Evolutionary conservation across 805 yeast species (phyloP), one percentile per base, ranked within the genome.

Genomic region (Metschnikowia kofuensis): DNA sequence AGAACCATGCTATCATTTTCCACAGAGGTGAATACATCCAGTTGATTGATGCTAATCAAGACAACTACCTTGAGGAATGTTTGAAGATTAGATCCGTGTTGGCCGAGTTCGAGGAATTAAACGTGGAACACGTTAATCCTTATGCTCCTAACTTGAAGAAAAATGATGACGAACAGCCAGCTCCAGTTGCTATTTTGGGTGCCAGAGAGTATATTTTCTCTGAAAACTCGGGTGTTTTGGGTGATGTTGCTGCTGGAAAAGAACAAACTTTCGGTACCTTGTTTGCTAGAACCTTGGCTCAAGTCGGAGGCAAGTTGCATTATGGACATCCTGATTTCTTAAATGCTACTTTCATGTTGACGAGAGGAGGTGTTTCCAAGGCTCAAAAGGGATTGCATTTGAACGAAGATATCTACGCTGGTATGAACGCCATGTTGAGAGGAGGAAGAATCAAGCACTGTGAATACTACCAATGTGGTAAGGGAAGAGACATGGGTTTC

Each of bases 281-380:
- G 49, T 87, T 86, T 67, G 89, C 94, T 0, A 79, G 95, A 64
- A 86, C 94, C 1, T 72, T 87, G 64, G 91, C 92, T 2, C 84
- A 83, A 61, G 79, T 87, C 56, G 94, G 92, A 28, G 92, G 91
- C 30, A 87, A 87, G 62, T 74, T 87, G 44, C 95, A 87, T 63
- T 87, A 87, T 69, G 95, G 95, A 7, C 95, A 87, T 64, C 95
- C 95, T 32, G 95, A 87, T 68, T 85, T 87, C 68, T 70, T 87
- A 59, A 86, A 87, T 58, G 78, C 82, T 10, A 72, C 85, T 1
- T 87, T 84, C 63, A 85, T 87, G 91, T 80, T 87, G 4, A 87
- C 94, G 1, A 74, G 95, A 68, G 95, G 95, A 31, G 95, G 95
- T 48, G 89, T 87, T 27, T 87, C 94, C 0, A 87, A 87, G 63